A percentile compares a stretch with the other conserved stretches of the same genome.
Conservation (phyloP, 2,329 filamentous ascomycete genomes). For the Colletotrichum sp. region DNA sequence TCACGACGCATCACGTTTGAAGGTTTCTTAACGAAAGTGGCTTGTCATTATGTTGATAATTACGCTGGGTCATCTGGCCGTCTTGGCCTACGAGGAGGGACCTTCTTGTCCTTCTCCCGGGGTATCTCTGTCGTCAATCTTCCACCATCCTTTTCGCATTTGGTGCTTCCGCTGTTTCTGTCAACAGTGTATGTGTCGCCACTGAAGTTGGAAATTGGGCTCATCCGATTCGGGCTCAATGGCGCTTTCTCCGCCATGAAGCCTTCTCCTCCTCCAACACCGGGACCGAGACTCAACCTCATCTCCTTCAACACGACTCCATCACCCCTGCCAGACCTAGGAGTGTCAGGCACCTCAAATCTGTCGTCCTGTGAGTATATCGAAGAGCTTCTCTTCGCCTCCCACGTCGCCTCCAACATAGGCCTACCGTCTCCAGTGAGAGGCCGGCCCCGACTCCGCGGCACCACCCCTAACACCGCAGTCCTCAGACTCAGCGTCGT, state of each 20-base stretch:
- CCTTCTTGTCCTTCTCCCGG: background rate
- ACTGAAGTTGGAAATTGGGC: conserved; percentile 27
- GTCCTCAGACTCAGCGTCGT: conserved; percentile 32
- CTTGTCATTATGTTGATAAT: background rate
- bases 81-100: background rate
- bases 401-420: background rate
- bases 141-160: background rate
- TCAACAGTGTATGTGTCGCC: conserved; percentile 15
- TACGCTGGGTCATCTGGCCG: background rate
- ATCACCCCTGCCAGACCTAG: background rate
- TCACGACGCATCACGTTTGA: background rate
- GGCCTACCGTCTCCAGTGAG: conserved; percentile 8
- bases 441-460: conserved; percentile 24
- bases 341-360: background rate
- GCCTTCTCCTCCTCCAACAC: conserved; percentile 31
- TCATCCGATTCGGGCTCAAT: conserved; percentile 28
- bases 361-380: conserved; percentile 5
- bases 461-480: conserved; percentile 28
- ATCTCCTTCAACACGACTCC: conserved; percentile 20
- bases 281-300: background rate
- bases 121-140: background rate
- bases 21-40: background rate
- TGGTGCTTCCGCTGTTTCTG: background rate
- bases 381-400: conserved; percentile 11
- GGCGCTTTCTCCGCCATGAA: conserved; percentile 36